A percentile compares a stretch with the other conserved stretches of the same genome.
phyloP scores from a whole-genome alignment of 2,329 filamentous ascomycete species.

The Fusarium pseudocircinatum region DNA sequence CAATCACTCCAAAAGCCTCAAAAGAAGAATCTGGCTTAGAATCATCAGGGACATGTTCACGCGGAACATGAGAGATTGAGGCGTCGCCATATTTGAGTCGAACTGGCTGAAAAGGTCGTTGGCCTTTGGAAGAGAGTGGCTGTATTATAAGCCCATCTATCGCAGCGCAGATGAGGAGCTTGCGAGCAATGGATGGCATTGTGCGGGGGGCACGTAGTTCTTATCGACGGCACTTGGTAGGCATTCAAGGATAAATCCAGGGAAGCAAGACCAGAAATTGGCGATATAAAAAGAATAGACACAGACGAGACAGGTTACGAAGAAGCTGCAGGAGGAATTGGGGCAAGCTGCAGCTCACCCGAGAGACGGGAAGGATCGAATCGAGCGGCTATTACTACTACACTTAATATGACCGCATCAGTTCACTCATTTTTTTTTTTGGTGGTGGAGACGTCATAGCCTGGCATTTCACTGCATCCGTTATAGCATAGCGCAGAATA shows the following conservation, averaged over 20 bases:
- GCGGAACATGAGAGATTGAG: conserved; percentile 54
- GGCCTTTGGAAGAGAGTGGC: conserved; percentile 70
- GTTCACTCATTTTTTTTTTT: conserved; percentile 22
- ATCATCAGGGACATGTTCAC: conserved; percentile 57
- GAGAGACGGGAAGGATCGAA: neutral
- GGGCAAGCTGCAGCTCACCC: conserved; percentile 18
- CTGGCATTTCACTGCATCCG: conserved; percentile 29
- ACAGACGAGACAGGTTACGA: neutral
- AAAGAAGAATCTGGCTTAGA: conserved; percentile 61
- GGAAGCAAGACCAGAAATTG: neutral
- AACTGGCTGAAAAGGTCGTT: conserved; percentile 65
- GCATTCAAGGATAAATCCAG: conserved; percentile 18
- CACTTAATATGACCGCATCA: conserved; percentile 36
- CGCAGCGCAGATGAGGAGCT: conserved; percentile 81
- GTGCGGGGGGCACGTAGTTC: conserved; percentile 32
- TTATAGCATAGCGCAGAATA: conserved; percentile 3
- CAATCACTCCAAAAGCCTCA: conserved; percentile 69
- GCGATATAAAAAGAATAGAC: neutral
- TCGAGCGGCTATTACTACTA: conserved; percentile 26
- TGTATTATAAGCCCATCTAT: conserved; percentile 86
- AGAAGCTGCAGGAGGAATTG: neutral
- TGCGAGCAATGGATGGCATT: conserved; percentile 83
- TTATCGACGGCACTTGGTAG: conserved; percentile 5
- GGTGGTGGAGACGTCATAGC: conserved; percentile 39
- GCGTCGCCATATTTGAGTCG: conserved; percentile 75